Evolutionary conservation across 2,329 filamentous ascomycete genomes (phyloP), one percentile per base, ranked within the genome.

Genomic region (Colletotrichum orchidophilum): DNA sequence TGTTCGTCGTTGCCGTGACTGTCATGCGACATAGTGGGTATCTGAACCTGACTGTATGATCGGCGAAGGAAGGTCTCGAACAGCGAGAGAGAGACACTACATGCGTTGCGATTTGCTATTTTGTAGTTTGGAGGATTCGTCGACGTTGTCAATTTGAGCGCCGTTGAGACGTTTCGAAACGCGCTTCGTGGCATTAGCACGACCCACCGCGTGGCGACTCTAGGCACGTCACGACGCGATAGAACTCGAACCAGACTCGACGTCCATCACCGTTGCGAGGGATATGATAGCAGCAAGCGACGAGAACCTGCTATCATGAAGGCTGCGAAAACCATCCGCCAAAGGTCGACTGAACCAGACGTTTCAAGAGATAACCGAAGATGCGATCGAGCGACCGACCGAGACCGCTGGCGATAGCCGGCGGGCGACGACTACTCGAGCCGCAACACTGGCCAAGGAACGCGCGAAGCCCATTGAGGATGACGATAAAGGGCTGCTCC

Each of bases 261-360:
- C 33, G 21, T 63, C 61, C 29, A 39, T 57, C 29, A 54, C 26
- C 26, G 26, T 54, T 33, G 27, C 8, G 27, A 39, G 12, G 33
- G 33, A 39, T 11, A 13, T 39, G 33, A 5, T 3, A 5, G 33
- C 13, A 39, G 33, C 33, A 1, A 39, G 13, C 33, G 33, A 39
- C 13, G 33, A 39, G 33, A 5, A 39, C 33, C 33, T 39, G 13
- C 1, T 5, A 39, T 15, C 33, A 3, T 13, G 33, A 39, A 39
- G 33, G 2, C 11, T 39, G 11, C 33, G 13, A 39, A 39, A 15
- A 13, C 33, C 11, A 39, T 39, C 33, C 2, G 33, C 31, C 3
- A 63, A 63, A 63, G 33, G 24, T 5, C 50, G 31, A 29, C 61
- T 63, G 7, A 63, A 63, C 33, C 15, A 63, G 50, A 46, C 21